A percentile compares a stretch with the other conserved stretches of the same genome.
Conservation (phyloP, 2,329 filamentous ascomycete species). For the Calonectria naviculata region DNA sequence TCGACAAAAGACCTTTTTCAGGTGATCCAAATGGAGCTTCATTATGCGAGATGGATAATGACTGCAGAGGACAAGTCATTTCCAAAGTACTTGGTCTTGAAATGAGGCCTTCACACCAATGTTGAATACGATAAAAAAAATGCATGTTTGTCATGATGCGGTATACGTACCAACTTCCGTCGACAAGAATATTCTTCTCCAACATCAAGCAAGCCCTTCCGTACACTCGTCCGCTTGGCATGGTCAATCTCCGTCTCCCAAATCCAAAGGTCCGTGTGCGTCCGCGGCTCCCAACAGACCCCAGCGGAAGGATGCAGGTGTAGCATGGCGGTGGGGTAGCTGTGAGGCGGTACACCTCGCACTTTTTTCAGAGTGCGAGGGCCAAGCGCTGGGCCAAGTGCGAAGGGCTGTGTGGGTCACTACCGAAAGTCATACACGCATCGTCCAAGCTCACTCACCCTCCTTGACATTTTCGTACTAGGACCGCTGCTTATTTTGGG, state of each 20-base stretch:
- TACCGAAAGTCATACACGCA: neutral
- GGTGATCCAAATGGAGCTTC: neutral
- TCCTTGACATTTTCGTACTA: no score
- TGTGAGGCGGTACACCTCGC: neutral
- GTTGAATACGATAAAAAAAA: no score
- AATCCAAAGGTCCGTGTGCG: slow-evolving; percentile 5
- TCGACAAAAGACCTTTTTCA: neutral
- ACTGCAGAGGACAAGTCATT: neutral
- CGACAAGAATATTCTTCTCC: neutral
- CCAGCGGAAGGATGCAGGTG: slow-evolving; percentile 11
- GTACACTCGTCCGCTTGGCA: neutral
- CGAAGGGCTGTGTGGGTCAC: neutral
- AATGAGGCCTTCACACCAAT: neutral
- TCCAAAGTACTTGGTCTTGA: neutral
- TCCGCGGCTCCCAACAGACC: slow-evolving; percentile 7
- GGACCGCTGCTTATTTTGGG: no score
- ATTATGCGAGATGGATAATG: neutral
- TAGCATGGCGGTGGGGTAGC: neutral
- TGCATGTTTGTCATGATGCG: neutral
- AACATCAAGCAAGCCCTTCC: neutral
- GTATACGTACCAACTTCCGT: neutral
- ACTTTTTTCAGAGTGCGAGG: neutral
- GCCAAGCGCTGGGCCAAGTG: no score
- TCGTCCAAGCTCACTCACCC: neutral
- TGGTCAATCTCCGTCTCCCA: neutral